Conservation (phyloP, 305 asterid genomes). For the Rubia balearica region DNA sequence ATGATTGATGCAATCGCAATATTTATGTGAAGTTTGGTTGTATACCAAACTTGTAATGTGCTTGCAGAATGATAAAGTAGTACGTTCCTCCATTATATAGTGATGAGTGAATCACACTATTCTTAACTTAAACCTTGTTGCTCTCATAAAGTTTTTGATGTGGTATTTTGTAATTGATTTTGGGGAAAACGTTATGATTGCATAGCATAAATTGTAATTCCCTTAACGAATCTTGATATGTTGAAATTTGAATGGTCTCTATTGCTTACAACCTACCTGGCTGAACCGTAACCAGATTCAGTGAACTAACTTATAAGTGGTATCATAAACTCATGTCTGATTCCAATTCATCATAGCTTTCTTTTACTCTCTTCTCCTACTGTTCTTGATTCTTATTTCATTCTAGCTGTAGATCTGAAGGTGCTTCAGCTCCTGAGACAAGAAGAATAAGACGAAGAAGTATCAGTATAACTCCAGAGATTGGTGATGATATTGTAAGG, state of each 20-base stretch:
- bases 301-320: neutral
- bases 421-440: slow-evolving; percentile 64
- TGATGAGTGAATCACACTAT: slow-evolving; percentile 1
- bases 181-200: neutral
- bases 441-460: slow-evolving; percentile 88
- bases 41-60: neutral
- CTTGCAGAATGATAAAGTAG: neutral
- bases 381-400: slow-evolving; percentile 3
- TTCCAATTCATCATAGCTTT: neutral
- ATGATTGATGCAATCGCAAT: neutral
- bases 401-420: slow-evolving; percentile 69
- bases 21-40: neutral
- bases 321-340: neutral
- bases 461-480: slow-evolving; percentile 94
- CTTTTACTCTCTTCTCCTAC: slow-evolving; percentile 1
- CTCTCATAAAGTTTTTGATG: neutral
- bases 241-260: neutral
- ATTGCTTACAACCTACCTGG: neutral
- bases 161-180: neutral
- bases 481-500: slow-evolving; percentile 98
- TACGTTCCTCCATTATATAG: neutral
- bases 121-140: neutral
- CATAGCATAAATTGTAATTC: neutral
- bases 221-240: neutral
- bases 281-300: neutral